Conservation (phyloP, 1,139 yeast species). For the Zhuliangozyma blackwelliae region DNA sequence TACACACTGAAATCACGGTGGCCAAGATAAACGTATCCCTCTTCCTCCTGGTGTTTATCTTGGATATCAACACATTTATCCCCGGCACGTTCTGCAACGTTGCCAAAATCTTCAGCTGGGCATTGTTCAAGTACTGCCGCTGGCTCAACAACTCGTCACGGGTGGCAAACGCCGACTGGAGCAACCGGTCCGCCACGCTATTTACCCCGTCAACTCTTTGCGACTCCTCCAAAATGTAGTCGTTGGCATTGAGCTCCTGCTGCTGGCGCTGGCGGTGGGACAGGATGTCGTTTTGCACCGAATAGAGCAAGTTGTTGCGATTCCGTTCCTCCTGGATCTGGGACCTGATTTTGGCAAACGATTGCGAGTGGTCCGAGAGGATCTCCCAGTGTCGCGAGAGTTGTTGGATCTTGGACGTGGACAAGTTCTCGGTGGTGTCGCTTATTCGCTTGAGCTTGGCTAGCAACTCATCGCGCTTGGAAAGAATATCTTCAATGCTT, state of each 20-base stretch:
- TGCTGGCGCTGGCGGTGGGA: constrained; percentile 42
- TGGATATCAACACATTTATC: constrained; percentile 65
- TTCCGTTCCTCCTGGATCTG: constrained; percentile 72
- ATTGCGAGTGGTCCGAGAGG: constrained; percentile 63
- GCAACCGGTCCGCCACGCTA: constrained; percentile 69
- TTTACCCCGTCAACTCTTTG: constrained; percentile 71
- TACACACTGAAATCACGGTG: constrained; percentile 65
- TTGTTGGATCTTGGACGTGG: constrained; percentile 77
- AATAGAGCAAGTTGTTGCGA: constrained; percentile 65
- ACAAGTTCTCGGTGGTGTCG: constrained; percentile 55
- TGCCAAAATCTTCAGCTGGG: constrained; percentile 60
- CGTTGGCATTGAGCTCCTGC: constrained; percentile 32
- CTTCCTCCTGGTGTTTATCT: constrained; percentile 83
- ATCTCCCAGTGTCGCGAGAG: constrained; percentile 78
- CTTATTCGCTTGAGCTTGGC: constrained; percentile 37
- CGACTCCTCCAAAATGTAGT: constrained; percentile 75
- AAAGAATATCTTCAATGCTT: constrained; percentile 40
- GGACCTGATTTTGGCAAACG: constrained; percentile 54
- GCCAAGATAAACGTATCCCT: constrained; percentile 88
- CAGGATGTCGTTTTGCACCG: constrained; percentile 75
- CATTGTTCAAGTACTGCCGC: constrained; percentile 56
- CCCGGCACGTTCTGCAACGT: constrained; percentile 77
- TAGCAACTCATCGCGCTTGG: constrained; percentile 29
- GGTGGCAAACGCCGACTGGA: constrained; percentile 83
- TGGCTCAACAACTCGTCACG: constrained; percentile 80